Percentiles rank a stretch among this genome's conserved stretches.
Evolutionary conservation across 371 early-diverging fungal species (phyloP).

Genomic region (Encephalitozoon hellem): DNA sequence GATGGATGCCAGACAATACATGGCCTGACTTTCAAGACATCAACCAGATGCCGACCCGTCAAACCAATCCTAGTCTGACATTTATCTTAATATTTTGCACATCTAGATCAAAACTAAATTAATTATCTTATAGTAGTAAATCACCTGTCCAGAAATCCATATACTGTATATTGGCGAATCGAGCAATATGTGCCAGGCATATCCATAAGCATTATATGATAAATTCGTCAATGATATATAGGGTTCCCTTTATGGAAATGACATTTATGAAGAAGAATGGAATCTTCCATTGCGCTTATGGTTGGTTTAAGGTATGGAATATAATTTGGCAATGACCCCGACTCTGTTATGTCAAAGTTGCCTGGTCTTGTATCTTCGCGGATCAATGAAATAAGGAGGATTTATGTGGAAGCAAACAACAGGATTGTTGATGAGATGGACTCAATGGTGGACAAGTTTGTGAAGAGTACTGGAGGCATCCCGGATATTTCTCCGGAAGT

Average conservation of each 20-base stretch:
- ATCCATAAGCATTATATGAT: neutral
- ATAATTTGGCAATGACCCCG: neutral
- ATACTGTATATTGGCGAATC: neutral
- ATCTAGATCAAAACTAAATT: neutral
- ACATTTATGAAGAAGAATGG: neutral
- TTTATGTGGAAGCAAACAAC: neutral
- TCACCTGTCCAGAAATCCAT: neutral
- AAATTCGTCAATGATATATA: neutral
- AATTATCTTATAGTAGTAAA: neutral
- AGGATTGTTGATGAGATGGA: conserved; percentile 2
- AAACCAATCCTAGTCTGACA: neutral
- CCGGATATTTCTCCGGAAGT: neutral
- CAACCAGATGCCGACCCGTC: neutral
- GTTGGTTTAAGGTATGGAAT: neutral
- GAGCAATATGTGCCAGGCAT: neutral
- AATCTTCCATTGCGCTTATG: neutral
- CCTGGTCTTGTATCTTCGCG: neutral
- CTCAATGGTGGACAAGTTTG: neutral
- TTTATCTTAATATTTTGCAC: neutral
- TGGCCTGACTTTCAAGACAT: neutral
- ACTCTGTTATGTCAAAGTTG: neutral
- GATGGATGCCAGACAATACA: neutral
- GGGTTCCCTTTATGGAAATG: neutral
- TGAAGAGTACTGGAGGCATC: neutral
- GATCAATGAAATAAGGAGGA: neutral